Conservation (phyloP, 208 protist genomes). For the Leishmania mexicana region DNA sequence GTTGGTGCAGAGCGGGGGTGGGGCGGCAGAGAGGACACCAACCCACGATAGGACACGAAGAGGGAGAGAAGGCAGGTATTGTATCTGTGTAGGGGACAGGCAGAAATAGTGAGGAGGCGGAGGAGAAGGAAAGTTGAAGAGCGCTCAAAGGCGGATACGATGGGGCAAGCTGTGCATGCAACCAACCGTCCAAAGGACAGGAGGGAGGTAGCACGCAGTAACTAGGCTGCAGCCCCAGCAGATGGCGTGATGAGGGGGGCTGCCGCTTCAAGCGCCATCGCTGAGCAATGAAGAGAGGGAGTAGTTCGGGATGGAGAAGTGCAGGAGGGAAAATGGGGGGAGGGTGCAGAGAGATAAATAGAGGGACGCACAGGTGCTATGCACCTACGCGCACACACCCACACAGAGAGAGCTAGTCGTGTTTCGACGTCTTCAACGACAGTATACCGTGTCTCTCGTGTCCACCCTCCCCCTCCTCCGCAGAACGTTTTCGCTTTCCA, state of each 20-base stretch:
- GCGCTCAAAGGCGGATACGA: not conserved
- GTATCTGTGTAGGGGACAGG: not conserved
- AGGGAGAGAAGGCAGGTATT: not conserved
- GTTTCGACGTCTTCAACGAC: not conserved
- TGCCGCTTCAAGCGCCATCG: not conserved
- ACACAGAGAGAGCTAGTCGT: not conserved
- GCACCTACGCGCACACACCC: not conserved
- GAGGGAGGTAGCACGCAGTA: not conserved
- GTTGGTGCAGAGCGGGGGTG: not conserved
- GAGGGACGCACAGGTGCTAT: not conserved
- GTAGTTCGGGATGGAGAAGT: not conserved
- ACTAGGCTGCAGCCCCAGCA: not conserved
- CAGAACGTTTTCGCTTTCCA: not conserved
- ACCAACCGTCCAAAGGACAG: too few species aligned
- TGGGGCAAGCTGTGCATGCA: not conserved
- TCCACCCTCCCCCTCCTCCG: not conserved
- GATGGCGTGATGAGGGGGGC: not conserved
- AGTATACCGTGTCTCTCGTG: not conserved
- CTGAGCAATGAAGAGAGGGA: not conserved
- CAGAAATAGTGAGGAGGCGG: not conserved
- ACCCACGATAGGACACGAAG: not conserved
- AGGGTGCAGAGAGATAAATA: not conserved
- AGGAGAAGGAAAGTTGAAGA: not conserved
- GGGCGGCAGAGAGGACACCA: not conserved
- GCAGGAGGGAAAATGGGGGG: not conserved